Evolutionary conservation across 2,329 filamentous ascomycete genomes (phyloP).

Genomic region (Cercospora brassicicola): DNA sequence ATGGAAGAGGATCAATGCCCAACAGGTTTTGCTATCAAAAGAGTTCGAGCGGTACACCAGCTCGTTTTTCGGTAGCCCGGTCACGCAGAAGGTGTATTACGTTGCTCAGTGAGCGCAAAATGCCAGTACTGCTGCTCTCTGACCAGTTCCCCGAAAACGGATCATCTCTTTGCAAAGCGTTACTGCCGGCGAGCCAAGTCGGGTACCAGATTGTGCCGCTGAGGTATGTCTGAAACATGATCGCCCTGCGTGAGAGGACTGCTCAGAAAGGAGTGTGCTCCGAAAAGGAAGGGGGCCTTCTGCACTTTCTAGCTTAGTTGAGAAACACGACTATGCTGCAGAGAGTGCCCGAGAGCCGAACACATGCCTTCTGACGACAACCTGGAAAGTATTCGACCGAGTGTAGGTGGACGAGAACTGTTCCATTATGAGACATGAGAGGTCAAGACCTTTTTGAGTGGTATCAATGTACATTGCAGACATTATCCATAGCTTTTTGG

Average conservation of each 20-base stretch:
- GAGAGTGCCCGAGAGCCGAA: not conserved
- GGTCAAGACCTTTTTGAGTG: not conserved
- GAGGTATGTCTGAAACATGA: not conserved
- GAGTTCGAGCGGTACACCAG: slow-evolving; percentile 2
- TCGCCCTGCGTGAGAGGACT: not conserved
- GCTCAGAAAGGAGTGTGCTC: not conserved
- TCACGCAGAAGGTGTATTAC: slow-evolving; percentile 6
- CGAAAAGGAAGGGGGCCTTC: not conserved
- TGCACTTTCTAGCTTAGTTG: not conserved
- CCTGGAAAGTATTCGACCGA: not conserved
- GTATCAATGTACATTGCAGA: not conserved
- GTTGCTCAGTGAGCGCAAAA: not conserved
- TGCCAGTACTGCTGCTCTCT: not conserved
- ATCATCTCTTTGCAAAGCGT: not conserved
- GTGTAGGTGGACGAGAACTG: not conserved
- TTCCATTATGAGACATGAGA: not conserved
- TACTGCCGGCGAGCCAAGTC: not conserved
- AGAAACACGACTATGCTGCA: not conserved
- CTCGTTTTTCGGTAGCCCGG: not conserved
- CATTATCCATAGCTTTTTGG: not conserved
- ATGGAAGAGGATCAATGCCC: slow-evolving; percentile 10
- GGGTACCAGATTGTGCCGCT: not conserved
- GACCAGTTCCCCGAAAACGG: not conserved
- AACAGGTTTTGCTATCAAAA: not conserved
- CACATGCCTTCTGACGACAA: not conserved